Evolutionary conservation across 225 moss, liverwort and hornwort species (phyloP).

Genomic region (Polytrichum commune): DNA sequence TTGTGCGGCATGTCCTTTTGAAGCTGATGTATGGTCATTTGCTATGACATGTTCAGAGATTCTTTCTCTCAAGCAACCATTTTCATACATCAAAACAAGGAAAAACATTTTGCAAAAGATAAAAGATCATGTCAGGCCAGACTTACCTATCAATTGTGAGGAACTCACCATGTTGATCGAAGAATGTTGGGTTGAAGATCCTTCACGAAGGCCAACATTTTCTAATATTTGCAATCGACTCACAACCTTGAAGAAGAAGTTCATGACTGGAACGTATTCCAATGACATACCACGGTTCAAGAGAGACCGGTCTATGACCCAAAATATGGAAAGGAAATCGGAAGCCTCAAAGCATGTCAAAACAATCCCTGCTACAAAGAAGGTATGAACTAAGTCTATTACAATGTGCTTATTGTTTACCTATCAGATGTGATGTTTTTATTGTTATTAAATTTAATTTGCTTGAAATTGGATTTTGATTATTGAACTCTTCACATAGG

Average conservation of each 20-base stretch:
- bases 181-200: not conserved
- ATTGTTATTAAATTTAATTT: not conserved
- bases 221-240: not conserved
- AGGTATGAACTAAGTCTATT: no score
- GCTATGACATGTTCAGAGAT: not conserved
- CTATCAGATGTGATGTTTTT: no score
- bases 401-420: no score
- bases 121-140: not conserved
- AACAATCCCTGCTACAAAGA: no score
- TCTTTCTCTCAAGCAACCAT: not conserved
- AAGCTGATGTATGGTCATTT: not conserved
- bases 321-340: no score
- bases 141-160: not conserved
- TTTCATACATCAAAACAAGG: not conserved
- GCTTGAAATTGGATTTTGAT: not conserved
- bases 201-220: conserved; percentile 1
- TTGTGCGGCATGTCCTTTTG: not conserved
- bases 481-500: not conserved
- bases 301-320: no score
- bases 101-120: not conserved
- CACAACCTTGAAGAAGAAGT: not conserved
- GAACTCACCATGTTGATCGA: not conserved
- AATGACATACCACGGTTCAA: no score
- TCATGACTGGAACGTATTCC: not conserved
- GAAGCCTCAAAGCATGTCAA: no score